These are phyloP conservation scores for Coprinopsis marcescibilis DNA, from an alignment of 768 basidiomycete species.

Conservation along the genomic window DNA sequence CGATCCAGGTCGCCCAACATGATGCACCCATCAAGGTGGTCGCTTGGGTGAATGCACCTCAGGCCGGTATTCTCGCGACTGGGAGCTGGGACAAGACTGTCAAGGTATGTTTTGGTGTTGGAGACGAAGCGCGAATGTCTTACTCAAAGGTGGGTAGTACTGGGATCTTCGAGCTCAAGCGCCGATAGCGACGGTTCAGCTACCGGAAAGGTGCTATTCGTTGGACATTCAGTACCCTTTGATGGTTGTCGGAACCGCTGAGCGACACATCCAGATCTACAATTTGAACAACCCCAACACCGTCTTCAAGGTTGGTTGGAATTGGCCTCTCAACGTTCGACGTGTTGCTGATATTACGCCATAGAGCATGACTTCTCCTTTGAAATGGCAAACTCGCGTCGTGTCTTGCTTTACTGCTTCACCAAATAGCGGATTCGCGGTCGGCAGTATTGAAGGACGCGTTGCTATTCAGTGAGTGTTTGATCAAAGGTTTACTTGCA, in stretches of 20 bases:
- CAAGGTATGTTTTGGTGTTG: slow-evolving; percentile 50
- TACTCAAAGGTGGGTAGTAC: slow-evolving; percentile 47
- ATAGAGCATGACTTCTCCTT: slow-evolving; percentile 75
- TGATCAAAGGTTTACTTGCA: slow-evolving; percentile 1
- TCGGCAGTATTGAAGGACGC: slow-evolving; percentile 85
- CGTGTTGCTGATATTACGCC: background rate
- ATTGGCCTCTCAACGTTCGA: slow-evolving; percentile 3
- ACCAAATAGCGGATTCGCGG: slow-evolving; percentile 63
- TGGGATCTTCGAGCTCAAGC: slow-evolving; percentile 83
- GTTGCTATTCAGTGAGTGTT: slow-evolving; percentile 91
- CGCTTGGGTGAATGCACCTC: slow-evolving; percentile 73
- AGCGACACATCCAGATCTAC: slow-evolving; percentile 86
- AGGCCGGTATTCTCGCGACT: slow-evolving; percentile 75
- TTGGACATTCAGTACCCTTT: slow-evolving; percentile 78
- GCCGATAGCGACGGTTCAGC: slow-evolving; percentile 70
- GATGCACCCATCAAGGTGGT: slow-evolving; percentile 85
- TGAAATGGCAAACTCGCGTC: slow-evolving; percentile 92
- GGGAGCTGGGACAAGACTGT: slow-evolving; percentile 98
- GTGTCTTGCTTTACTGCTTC: slow-evolving; percentile 77
- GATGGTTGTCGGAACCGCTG: slow-evolving; percentile 90
- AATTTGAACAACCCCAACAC: slow-evolving; percentile 79
- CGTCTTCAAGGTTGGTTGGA: slow-evolving; percentile 61
- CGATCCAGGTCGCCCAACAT: slow-evolving; percentile 82
- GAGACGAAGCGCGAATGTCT: background rate
- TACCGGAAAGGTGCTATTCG: slow-evolving; percentile 90